Evolutionary conservation across 1,139 yeast genomes (phyloP).

Genomic region (Kodamaea plutei): DNA sequence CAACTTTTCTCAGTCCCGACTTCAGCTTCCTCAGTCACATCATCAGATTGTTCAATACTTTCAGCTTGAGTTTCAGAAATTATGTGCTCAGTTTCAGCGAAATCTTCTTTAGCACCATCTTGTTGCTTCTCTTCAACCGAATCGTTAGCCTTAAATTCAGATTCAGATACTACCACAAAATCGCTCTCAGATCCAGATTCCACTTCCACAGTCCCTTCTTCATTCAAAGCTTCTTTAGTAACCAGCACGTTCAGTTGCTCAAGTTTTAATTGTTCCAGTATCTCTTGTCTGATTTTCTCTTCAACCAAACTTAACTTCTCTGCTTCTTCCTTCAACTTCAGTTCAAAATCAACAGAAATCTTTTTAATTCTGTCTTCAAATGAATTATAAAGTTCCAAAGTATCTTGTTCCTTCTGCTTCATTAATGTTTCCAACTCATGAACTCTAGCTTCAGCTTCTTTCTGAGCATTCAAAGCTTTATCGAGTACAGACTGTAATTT

Average conservation of each 20-base stretch:
- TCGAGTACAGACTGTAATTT: not conserved
- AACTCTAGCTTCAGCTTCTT: conserved; percentile 3
- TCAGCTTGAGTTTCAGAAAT: too few relatives aligned
- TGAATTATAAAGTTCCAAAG: not conserved
- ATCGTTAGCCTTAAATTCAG: too few relatives aligned
- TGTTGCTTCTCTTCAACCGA: too few relatives aligned
- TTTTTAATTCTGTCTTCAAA: not conserved
- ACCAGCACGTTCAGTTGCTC: too few relatives aligned
- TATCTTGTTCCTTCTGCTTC: not conserved
- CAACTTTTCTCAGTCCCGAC: too few relatives aligned
- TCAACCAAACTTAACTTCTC: too few relatives aligned
- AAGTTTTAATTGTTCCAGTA: too few relatives aligned
- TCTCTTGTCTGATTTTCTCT: too few relatives aligned
- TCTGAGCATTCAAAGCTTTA: conserved; percentile 2
- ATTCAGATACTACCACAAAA: not conserved
- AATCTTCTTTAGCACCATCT: not conserved
- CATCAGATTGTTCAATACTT: too few relatives aligned
- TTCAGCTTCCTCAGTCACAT: not conserved
- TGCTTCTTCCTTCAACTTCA: not conserved
- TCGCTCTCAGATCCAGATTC: not conserved
- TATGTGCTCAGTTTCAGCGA: too few relatives aligned
- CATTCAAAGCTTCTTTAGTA: not conserved
- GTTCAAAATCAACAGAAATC: conserved; percentile 1
- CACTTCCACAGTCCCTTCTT: not conserved
- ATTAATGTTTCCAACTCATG: conserved; percentile 1